Conservation (phyloP, 495 filamentous ascomycete genomes). For the Halenospora varia region DNA sequence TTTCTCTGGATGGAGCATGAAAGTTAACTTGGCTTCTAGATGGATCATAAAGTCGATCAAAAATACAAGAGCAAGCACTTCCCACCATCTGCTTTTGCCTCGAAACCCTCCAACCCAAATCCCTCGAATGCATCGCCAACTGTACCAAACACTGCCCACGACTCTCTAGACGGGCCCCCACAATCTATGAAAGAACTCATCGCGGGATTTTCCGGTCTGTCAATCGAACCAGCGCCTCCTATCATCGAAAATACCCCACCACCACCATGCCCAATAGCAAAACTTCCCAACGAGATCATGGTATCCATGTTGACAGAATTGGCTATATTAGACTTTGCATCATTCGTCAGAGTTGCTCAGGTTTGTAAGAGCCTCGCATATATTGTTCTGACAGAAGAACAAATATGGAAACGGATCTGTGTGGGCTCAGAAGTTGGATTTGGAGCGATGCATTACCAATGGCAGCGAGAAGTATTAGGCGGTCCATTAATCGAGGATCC, state of each 20-base stretch:
- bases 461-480: slow-evolving; percentile 59
- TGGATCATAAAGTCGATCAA: slow-evolving; percentile 80
- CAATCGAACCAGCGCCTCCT: slow-evolving; percentile 53
- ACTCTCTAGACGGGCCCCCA: slow-evolving; percentile 52
- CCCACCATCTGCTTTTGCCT: slow-evolving; percentile 44
- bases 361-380: slow-evolving; percentile 88
- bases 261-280: slow-evolving; percentile 73
- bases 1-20: background rate
- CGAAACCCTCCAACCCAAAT: slow-evolving; percentile 49
- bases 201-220: slow-evolving; percentile 60
- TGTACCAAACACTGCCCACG: slow-evolving; percentile 50
- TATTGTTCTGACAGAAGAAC: slow-evolving; percentile 77
- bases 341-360: slow-evolving; percentile 70
- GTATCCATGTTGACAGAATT: slow-evolving; percentile 66
- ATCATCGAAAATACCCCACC: slow-evolving; percentile 58
- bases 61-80: slow-evolving; percentile 90
- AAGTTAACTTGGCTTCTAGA: slow-evolving; percentile 40
- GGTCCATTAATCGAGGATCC: slow-evolving; percentile 34
- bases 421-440: slow-evolving; percentile 70
- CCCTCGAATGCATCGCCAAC: slow-evolving; percentile 49
- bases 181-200: slow-evolving; percentile 65
- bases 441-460: slow-evolving; percentile 79
- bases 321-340: slow-evolving; percentile 71
- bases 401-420: slow-evolving; percentile 83
- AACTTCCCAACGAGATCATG: slow-evolving; percentile 78